Base-by-base conservation (phyloP, 148 eudicot genomes). In the Beta vulgaris region DNA sequence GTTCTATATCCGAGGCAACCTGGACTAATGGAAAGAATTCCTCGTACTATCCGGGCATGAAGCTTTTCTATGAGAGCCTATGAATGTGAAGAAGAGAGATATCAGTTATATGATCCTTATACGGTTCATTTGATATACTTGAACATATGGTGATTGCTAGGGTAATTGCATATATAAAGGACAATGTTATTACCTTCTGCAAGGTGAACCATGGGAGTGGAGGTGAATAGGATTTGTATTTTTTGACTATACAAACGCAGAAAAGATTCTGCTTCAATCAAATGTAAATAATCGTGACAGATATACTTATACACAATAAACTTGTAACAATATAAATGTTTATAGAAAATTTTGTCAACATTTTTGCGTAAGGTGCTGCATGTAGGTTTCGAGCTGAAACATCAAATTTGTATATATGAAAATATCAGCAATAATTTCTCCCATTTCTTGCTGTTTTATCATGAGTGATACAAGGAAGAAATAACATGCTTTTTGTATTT, bases 1-100 rank as follows among this genome's bases (percentile, higher is more conserved):
- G 48, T 81, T 65, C 78, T 94, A 51, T 90, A 89, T 77, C 97
- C 98, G 61, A 83, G 82, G 68, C 76, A 86, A n/a, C 86, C 62
- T 26, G 59, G 76, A 46, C 65, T 39, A 62, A 57, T 53, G 29
- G 69, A 82, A 71, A 75, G 67, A 78, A 59, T 80, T 72, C 48
- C 71, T 29, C 76, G 73, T 68, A 69, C 44, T 42, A 81, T 85
- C 72, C 69, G 62, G 51, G 81, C 86, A 39, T 88, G 71, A 80
- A 62, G 44, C n/a, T 48, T 49, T 68, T 29, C 1, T 21, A 7
- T n/a, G 66, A 26, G 28, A 54, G 23, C 14, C 15, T n/a, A n/a
- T 39, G 43, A 37, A 44, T 10, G 25, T 62, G 54, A 7, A 48
- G 25, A 19, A 19, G 31, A 14, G 16, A 32, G 26, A 9, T 0